Evolutionary conservation across 1,284 basidiomycete genomes (phyloP).

Genomic region (Agaricales sp.): DNA sequence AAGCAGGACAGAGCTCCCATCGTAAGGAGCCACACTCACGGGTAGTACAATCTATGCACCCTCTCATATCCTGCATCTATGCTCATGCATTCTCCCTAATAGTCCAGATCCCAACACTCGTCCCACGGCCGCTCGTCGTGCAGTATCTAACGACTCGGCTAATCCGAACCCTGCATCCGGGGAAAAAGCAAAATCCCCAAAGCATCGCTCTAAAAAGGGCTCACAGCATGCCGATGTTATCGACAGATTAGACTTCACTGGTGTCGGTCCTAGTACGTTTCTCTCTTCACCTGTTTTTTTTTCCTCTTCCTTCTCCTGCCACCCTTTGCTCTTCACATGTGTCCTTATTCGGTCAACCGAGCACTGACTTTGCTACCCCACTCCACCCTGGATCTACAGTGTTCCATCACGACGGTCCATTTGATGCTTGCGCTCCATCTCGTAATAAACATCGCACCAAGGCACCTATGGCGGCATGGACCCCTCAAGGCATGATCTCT

Average conservation of each 20-base stretch:
- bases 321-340: too few species aligned
- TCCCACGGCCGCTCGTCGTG: constrained; percentile 9
- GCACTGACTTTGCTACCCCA: constrained; percentile 3
- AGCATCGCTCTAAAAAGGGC: constrained; percentile 44
- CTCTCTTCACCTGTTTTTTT: constrained; percentile 10
- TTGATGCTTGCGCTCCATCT: constrained; percentile 80
- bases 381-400: constrained; percentile 28
- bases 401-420: constrained; percentile 84
- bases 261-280: constrained; percentile 65
- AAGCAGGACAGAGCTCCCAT: constrained; percentile 27
- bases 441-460: constrained; percentile 69
- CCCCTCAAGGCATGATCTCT: constrained; percentile 25
- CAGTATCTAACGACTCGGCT: constrained; percentile 42
- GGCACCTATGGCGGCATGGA: constrained; percentile 77
- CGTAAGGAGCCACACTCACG: constrained; percentile 25
- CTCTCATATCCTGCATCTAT: constrained; percentile 11
- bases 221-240: constrained; percentile 61
- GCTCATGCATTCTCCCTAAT: constrained; percentile 8
- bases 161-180: too few species aligned
- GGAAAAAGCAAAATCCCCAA: constrained; percentile 53
- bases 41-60: constrained; percentile 15
- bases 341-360: constrained; percentile 11
- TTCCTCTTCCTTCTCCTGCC: constrained; percentile 11
- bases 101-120: constrained; percentile 16
- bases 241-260: constrained; percentile 53